phyloP scores from a whole-genome alignment of 495 filamentous ascomycete species.

The Tuber calosporum region DNA sequence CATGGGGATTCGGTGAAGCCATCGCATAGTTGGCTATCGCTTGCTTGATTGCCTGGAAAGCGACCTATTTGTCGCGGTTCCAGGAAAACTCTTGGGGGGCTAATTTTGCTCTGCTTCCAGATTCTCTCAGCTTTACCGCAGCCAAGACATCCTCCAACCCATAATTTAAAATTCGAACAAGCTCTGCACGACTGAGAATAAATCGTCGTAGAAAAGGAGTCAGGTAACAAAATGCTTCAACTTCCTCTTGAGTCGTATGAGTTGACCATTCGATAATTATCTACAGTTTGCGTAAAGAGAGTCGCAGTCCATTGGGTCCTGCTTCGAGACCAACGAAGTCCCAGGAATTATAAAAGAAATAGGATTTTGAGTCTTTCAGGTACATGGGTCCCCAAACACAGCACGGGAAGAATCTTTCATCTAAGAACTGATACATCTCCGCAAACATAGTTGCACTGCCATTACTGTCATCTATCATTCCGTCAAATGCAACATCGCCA shows the following conservation, averaged over 20 bases:
- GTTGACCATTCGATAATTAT: not conserved
- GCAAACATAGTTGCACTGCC: not conserved
- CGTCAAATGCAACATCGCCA: not conserved
- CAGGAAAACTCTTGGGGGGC: not conserved
- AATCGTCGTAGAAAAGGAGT: fast-evolving
- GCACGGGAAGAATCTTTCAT: not conserved
- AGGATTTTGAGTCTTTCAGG: not conserved
- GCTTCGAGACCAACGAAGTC: not conserved
- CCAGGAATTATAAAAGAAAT: not conserved
- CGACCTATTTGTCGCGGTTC: not conserved
- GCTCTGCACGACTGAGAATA: not conserved
- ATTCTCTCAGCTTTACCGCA: not conserved
- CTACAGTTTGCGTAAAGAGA: too few species aligned
- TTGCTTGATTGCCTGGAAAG: not conserved
- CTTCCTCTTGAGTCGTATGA: not conserved
- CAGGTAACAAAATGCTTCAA: not conserved
- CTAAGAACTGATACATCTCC: not conserved
- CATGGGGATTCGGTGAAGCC: not conserved
- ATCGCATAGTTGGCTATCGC: not conserved
- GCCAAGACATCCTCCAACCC: not conserved
- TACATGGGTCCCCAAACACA: not conserved
- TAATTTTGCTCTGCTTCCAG: not conserved
- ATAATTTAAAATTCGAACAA: not conserved
- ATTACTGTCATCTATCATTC: not conserved
- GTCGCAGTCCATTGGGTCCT: not conserved